Base-by-base conservation (phyloP, 768 basidiomycete genomes). In the Tylopilus sp. region DNA sequence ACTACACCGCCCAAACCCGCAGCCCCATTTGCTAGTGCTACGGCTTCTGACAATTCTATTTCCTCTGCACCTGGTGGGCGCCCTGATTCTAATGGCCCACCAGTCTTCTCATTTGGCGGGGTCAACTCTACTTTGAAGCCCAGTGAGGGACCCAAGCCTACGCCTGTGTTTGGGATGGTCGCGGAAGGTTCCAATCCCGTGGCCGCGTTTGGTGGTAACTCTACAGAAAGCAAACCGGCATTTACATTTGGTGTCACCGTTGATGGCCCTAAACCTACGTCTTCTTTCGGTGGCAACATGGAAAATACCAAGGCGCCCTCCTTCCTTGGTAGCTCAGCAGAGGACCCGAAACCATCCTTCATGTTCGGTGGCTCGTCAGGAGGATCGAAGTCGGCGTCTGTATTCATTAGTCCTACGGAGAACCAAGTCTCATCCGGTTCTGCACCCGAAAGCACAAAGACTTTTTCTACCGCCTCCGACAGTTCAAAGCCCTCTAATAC, bases 51-150 rank as follows among this genome's bases (percentile, higher is more conserved):
- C 31, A 57, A 54, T 19, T 14, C 57, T 11, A 50, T 54, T 42
- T 50, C 60, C 34, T 51, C 61, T 14, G 50, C 56, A n/a, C 53
- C 64, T 41, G 19, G 60, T 21, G 58, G 55, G 13, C 37, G 61
- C 30, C 54, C 63, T 45, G 41, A 53, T 26, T 53, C 55, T 29
- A 54, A 48, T 21, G 60, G 47, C 17, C 14, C 40, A 19, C 48
- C 59, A 19, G 26, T 49, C 7, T 62, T 67, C 44, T 54, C 69
- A 38, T 64, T 63, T 45, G 50, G 59, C 41, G 65, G 54, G 29
- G 11, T 31, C 41, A 54, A 50, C 24, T 30, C 52, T 31, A 46
- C 55, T 45, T 57, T 61, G 14, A 64, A 53, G n/a, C 49, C 61
- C 17, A 36, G 28, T 4, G 64, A 57, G 40, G 60, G 16, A 37